phyloP scores from a whole-genome alignment of 1,284 basidiomycete species.

The Clitocybe nebularis region DNA sequence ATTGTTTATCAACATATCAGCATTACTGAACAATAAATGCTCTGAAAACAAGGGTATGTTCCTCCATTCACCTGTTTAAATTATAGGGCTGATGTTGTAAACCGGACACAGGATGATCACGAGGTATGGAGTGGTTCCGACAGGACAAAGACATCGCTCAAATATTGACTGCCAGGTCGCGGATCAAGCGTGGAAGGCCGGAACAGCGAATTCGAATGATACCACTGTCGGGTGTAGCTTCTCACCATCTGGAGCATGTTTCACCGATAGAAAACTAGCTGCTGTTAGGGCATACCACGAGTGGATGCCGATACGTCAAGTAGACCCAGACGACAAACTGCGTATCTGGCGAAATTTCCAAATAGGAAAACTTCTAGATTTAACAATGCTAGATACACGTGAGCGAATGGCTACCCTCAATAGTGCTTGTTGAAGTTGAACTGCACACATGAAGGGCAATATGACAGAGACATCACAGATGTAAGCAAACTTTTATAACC shows the following conservation, averaged over 20 bases:
- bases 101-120: slow-evolving; percentile 49
- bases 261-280: slow-evolving; percentile 61
- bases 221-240: slow-evolving; percentile 50
- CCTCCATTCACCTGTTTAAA: background rate
- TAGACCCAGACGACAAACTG: slow-evolving; percentile 55
- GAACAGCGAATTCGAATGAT: slow-evolving; percentile 62
- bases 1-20: background rate
- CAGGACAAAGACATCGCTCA: background rate
- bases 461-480: slow-evolving; percentile 63
- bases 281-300: slow-evolving; percentile 65
- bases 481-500: slow-evolving; percentile 24
- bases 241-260: slow-evolving; percentile 52
- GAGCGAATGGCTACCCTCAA: too few relatives aligned
- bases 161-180: slow-evolving; percentile 47
- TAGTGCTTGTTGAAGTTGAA: too few relatives aligned
- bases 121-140: slow-evolving; percentile 29
- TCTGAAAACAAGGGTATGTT: slow-evolving; percentile 10
- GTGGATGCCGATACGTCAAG: slow-evolving; percentile 69
- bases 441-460: too few relatives aligned
- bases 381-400: slow-evolving; percentile 63
- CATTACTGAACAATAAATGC: background rate
- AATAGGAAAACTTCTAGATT: slow-evolving; percentile 56
- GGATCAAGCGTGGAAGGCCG: slow-evolving; percentile 63
- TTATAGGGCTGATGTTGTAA: background rate
- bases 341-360: slow-evolving; percentile 69